Evolutionary conservation across 768 basidiomycete species (phyloP), one percentile per base, ranked within the genome.

Genomic region (Daedaleopsis nitida): DNA sequence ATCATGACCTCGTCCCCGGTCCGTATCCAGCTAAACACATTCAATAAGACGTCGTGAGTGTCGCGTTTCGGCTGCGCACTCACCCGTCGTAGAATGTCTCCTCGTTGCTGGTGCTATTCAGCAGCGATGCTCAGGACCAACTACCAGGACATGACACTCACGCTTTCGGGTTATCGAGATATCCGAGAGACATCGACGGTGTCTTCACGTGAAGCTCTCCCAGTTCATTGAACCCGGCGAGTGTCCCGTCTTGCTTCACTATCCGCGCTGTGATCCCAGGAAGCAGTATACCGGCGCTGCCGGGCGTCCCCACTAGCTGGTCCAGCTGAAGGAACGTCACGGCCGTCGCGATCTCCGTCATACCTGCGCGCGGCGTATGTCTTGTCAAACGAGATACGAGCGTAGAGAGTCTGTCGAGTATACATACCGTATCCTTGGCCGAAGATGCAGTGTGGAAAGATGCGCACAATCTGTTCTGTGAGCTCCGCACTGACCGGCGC

Each of bases 71-170:
- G 44, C 10, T 4, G 44, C 4, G 27, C 6, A 43, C 75, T 58
- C 62, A 86, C 84, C 88, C 88, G 61, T 88, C 78, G 17, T 83
- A 66, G 67, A 88, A 90, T 0, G 85, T 86, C 62, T 89, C 86
- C 58, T 76, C 81, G 9, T 87, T 88, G 37, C 88, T 89, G 53
- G 14, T 59, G 7, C 55, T 59, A 19, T n/a, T 0, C 3, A 14
- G 27, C 49, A 45, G 39, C 9, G 47, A 38, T 24, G 5, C 10
- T 23, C 43, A 21, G 14, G n/a, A 21, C 19, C 21, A 21, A 4
- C 17, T 16, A n/a, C 16, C 52, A 16, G 48, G 5, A 16, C 35
- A 55, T 24, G 16, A n/a, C 19, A 77, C 84, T 66, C 69, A 89
- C 88, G 88, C 88, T 71, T 83, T 70, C 17, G 73, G 74, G 63